Conservation (phyloP, 768 basidiomycete species). For the Hebeloma cylindrosporum region DNA sequence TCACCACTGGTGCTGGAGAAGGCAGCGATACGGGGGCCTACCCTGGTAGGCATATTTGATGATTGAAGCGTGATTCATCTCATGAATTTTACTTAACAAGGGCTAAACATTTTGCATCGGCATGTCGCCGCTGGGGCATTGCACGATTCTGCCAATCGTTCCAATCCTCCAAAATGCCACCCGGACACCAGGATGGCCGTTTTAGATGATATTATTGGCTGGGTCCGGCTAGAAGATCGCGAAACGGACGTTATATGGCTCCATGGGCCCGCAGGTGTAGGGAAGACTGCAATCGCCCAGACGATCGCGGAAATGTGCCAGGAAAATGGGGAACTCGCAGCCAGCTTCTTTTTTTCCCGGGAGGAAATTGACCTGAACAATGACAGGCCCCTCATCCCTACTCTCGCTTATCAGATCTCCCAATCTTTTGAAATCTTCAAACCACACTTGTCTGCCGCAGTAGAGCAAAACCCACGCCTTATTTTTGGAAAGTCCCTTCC, state of each 20-base stretch:
- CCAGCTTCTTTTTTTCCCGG: constrained; percentile 10
- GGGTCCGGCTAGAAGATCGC: background rate
- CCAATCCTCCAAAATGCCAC: constrained; percentile 9
- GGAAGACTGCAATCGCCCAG: constrained; percentile 20
- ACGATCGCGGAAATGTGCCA: constrained; percentile 12
- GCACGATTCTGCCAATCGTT: constrained; percentile 8
- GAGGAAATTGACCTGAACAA: background rate
- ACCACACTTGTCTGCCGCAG: background rate
- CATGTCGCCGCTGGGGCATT: too few relatives aligned
- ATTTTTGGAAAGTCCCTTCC: constrained; percentile 10
- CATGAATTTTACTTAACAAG: too few relatives aligned
- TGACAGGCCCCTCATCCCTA: constrained; percentile 3
- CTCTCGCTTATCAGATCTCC: constrained; percentile 24
- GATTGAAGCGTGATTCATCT: too few relatives aligned
- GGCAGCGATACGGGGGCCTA: too few relatives aligned
- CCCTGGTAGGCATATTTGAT: too few relatives aligned
- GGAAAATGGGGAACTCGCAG: background rate
- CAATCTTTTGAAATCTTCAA: background rate
- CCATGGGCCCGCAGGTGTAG: constrained; percentile 17
- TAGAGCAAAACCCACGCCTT: constrained; percentile 8
- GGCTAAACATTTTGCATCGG: too few relatives aligned
- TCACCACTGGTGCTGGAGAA: too few relatives aligned
- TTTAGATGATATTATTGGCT: background rate
- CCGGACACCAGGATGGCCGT: constrained; percentile 3
- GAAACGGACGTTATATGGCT: constrained; percentile 17